These are phyloP conservation scores for Xanthoconium purpureum DNA, from an alignment of 768 basidiomycete genomes.

Conservation along the genomic window DNA sequence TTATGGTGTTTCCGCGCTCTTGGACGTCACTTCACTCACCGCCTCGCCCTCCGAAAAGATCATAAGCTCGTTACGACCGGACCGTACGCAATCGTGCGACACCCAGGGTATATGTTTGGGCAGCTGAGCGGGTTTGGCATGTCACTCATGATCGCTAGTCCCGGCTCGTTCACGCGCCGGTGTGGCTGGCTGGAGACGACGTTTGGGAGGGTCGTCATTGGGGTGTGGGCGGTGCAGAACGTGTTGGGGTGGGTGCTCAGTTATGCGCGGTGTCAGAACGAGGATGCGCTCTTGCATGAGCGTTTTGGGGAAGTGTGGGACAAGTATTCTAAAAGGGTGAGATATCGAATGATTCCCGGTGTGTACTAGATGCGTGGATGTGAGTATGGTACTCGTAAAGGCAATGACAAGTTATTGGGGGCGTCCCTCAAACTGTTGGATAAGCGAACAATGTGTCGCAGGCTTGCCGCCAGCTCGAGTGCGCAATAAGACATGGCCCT, in stretches of 20 bases:
- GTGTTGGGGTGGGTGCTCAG: conserved; percentile 27
- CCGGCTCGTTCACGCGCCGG: conserved; percentile 24
- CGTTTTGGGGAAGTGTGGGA: conserved; percentile 27
- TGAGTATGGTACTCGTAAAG: too few relatives aligned
- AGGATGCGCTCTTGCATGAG: conserved; percentile 23
- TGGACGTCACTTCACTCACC: conserved; percentile 35
- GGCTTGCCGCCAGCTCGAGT: too few relatives aligned
- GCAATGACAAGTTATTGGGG: too few relatives aligned
- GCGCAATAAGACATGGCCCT: too few relatives aligned
- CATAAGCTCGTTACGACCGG: conserved; percentile 34
- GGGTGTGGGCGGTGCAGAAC: conserved; percentile 30
- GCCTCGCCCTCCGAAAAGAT: conserved; percentile 29
- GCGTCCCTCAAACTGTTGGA: too few relatives aligned
- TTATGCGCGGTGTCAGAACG: conserved; percentile 25
- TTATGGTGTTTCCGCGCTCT: conserved; percentile 35
- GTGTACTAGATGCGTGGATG: conserved; percentile 14
- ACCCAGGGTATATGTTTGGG: conserved; percentile 33
- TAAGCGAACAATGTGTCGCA: too few relatives aligned
- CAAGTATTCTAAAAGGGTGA: conserved; percentile 19
- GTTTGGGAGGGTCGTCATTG: conserved; percentile 16
- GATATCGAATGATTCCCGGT: conserved; percentile 28
- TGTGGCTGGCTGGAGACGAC: conserved; percentile 30
- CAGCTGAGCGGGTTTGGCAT: conserved; percentile 27
- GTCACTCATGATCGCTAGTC: conserved; percentile 31
- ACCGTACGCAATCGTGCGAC: conserved; percentile 36